A percentile compares a stretch with the other conserved stretches of the same genome.
Evolutionary conservation across 2,329 filamentous ascomycete genomes (phyloP).

Genomic region (Aspergillus fischeri): DNA sequence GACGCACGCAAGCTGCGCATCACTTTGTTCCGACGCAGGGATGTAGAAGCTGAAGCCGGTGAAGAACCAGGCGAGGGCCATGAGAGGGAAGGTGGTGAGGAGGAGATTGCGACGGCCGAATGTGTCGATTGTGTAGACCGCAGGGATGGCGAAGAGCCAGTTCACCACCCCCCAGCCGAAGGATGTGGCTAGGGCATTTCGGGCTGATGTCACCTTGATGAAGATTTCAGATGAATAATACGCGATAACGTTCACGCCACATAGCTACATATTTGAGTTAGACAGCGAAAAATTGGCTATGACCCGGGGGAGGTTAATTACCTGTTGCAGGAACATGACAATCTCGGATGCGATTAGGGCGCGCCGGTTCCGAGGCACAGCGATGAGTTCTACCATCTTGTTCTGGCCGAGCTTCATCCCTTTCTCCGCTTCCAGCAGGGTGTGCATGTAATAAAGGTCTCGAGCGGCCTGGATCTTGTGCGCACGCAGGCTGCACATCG

Average conservation of each 20-base stretch:
- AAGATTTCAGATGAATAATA: constrained; percentile 62
- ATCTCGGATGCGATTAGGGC: constrained; percentile 58
- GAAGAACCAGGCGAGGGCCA: constrained; percentile 52
- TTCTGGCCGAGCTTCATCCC: constrained; percentile 49
- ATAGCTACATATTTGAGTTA: constrained; percentile 10
- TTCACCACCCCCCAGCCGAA: constrained; percentile 61
- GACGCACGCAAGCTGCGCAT: constrained; percentile 39
- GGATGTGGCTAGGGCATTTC: constrained; percentile 49
- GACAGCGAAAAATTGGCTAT: background rate
- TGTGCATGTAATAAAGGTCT: constrained; percentile 45
- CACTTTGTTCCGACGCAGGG: constrained; percentile 30
- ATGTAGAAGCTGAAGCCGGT: constrained; percentile 53
- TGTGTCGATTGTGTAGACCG: constrained; percentile 64
- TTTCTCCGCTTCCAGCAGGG: constrained; percentile 58
- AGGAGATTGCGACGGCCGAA: constrained; percentile 63
- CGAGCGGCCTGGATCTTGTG: constrained; percentile 43
- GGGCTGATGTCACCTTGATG: constrained; percentile 37
- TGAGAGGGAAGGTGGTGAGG: constrained; percentile 61
- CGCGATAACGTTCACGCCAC: constrained; percentile 51
- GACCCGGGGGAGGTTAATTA: constrained; percentile 13
- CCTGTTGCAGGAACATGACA: constrained; percentile 66
- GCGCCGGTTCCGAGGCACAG: constrained; percentile 59
- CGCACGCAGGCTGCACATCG: constrained; percentile 42
- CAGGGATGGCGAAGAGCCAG: constrained; percentile 61
- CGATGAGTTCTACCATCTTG: constrained; percentile 55